These are phyloP conservation scores for Blastocystis sp. DNA, from an alignment of 352 stramenopile species.

Conservation along the genomic window DNA sequence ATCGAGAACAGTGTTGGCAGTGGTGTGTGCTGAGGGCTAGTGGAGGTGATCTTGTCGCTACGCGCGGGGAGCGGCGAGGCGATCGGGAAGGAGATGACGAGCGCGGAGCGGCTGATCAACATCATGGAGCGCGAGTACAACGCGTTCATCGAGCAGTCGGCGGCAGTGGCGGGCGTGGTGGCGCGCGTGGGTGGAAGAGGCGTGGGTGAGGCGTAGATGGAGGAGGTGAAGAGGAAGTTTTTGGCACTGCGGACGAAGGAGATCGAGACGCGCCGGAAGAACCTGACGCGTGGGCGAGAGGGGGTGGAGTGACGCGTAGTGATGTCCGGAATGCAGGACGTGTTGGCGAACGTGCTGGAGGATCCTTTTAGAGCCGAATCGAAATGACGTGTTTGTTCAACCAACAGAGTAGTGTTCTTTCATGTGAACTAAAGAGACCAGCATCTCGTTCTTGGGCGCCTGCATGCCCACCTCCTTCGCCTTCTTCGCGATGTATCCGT, in stretches of 20 bases:
- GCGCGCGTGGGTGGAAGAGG: not conserved
- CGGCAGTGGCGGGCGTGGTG: constrained; percentile 13
- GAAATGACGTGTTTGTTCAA: constrained; percentile 47
- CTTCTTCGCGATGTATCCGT: constrained; percentile 49
- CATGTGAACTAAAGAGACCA: not conserved
- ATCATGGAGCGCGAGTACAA: constrained; percentile 49
- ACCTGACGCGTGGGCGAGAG: constrained; percentile 22
- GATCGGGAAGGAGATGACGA: constrained; percentile 46
- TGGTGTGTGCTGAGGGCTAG: not conserved
- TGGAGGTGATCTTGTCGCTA: constrained; percentile 46
- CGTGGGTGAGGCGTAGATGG: constrained; percentile 18
- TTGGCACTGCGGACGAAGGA: constrained; percentile 40
- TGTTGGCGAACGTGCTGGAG: constrained; percentile 59
- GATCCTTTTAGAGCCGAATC: constrained; percentile 41
- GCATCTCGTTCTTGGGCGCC: constrained; percentile 1
- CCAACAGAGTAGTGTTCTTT: not conserved
- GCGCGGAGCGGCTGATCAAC: constrained; percentile 38
- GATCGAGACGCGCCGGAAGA: constrained; percentile 51
- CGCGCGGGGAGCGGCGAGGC: not conserved
- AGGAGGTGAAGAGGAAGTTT: constrained; percentile 63
- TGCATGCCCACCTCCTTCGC: not conserved
- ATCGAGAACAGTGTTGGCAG: constrained; percentile 33
- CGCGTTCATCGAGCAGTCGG: constrained; percentile 48
- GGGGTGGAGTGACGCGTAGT: constrained; percentile 21
- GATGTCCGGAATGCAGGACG: constrained; percentile 63